Evolutionary conservation across 2,329 filamentous ascomycete species (phyloP).

Genomic region (Paraphaeosphaeria sporulosa): DNA sequence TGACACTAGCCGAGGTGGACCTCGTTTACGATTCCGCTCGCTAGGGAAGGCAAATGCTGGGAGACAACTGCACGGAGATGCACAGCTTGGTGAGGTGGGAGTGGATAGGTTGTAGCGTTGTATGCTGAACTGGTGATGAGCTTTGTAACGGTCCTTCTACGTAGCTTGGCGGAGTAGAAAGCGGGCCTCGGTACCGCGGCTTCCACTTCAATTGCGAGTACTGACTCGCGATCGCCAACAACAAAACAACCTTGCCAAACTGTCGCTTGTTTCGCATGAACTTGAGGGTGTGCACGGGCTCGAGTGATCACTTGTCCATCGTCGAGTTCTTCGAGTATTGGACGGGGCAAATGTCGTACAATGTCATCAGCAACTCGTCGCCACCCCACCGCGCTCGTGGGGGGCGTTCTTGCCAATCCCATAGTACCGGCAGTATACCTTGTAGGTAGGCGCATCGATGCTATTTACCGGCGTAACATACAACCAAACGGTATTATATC

Average conservation of each 20-base stretch:
- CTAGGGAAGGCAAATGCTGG: constrained; percentile 13
- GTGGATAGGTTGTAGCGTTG: background rate
- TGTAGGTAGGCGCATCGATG: constrained; percentile 5
- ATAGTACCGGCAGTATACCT: constrained; percentile 18
- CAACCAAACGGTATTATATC: constrained; percentile 23
- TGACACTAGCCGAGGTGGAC: constrained; percentile 38
- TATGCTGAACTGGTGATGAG: background rate
- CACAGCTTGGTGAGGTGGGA: background rate
- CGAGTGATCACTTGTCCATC: background rate
- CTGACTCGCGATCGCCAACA: background rate
- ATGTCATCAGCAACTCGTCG: constrained; percentile 15
- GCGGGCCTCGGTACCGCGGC: constrained; percentile 18
- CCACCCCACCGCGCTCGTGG: constrained; percentile 25
- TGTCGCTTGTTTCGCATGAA: background rate
- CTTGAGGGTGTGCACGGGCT: background rate
- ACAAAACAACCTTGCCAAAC: background rate
- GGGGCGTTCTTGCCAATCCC: constrained; percentile 19
- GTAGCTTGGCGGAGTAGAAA: background rate
- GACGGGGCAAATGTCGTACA: constrained; percentile 12
- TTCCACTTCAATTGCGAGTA: background rate
- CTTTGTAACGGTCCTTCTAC: background rate
- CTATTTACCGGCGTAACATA: constrained; percentile 28
- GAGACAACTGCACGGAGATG: constrained; percentile 4
- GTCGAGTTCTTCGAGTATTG: constrained; percentile 6
- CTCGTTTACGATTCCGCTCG: constrained; percentile 20